A percentile compares a stretch with the other conserved stretches of the same genome.
phyloP scores from a whole-genome alignment of 805 yeast genomes.

The Myxozyma melibiosi region DNA sequence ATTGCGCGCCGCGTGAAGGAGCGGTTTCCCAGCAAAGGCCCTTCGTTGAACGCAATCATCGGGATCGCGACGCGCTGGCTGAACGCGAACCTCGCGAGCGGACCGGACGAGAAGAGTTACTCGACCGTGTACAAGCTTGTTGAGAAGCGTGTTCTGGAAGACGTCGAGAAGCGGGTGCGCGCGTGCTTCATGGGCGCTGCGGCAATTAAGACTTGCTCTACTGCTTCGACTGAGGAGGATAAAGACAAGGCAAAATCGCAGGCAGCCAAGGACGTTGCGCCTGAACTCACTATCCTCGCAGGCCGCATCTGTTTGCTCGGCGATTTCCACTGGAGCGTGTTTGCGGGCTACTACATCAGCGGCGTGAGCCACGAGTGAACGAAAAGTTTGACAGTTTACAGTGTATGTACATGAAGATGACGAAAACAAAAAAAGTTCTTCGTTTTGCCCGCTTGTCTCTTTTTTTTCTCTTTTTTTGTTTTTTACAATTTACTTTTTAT shows the following conservation, averaged over 20 bases:
- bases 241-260: background rate
- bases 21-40: slow-evolving; percentile 11
- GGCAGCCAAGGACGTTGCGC: slow-evolving; percentile 26
- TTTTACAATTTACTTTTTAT: too few species aligned
- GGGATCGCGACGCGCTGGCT: slow-evolving; percentile 23
- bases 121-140: slow-evolving; percentile 23
- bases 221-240: background rate
- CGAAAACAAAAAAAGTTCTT: too few species aligned
- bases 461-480: background rate
- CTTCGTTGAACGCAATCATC: background rate
- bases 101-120: background rate
- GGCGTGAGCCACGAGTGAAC: background rate
- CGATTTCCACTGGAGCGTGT: slow-evolving; percentile 32
- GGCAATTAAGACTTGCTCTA: background rate
- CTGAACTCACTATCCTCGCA: slow-evolving; percentile 26
- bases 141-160: slow-evolving; percentile 24
- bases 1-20: slow-evolving; percentile 27
- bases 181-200: slow-evolving; percentile 2
- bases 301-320: slow-evolving; percentile 26
- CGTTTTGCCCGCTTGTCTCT: too few species aligned
- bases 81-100: slow-evolving; percentile 6
- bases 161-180: slow-evolving; percentile 22
- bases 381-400: too few species aligned
- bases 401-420: too few species aligned
- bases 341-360: slow-evolving; percentile 25